Evolutionary conservation across 208 protist species (phyloP).

Genomic region (Trypanosomatidae sp.): DNA sequence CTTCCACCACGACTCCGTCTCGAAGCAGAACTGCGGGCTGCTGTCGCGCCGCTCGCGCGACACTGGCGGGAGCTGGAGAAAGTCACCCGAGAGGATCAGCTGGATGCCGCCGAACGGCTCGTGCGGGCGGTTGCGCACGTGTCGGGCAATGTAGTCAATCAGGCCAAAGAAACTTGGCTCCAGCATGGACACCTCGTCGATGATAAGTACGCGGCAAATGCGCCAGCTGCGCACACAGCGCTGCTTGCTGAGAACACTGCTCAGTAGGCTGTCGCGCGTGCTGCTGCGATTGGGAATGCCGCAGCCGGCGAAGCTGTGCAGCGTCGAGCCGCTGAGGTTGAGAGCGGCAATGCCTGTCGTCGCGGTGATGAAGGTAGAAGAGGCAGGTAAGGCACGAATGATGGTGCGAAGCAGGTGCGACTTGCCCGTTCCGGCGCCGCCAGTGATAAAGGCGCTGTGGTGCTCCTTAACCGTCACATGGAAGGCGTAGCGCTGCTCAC

Average conservation of each 20-base stretch:
- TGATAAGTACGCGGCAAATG: slow-evolving; percentile 67
- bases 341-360: slow-evolving; percentile 88
- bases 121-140: slow-evolving; percentile 44
- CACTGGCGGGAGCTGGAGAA: slow-evolving; percentile 91
- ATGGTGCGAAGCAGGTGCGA: slow-evolving; percentile 82
- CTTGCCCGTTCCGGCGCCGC: slow-evolving; percentile 90
- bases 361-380: slow-evolving; percentile 77
- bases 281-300: slow-evolving; percentile 40
- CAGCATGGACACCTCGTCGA: slow-evolving; percentile 94
- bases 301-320: slow-evolving; percentile 87
- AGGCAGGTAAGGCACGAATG: slow-evolving; percentile 41
- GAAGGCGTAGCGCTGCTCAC: slow-evolving; percentile 59
- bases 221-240: slow-evolving; percentile 52
- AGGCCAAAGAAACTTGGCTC: slow-evolving; percentile 75
- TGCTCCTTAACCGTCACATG: slow-evolving; percentile 40
- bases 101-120: slow-evolving; percentile 93
- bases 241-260: slow-evolving; percentile 22
- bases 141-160: slow-evolving; percentile 74
- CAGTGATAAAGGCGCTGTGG: slow-evolving; percentile 82
- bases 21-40: slow-evolving; percentile 63
- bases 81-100: slow-evolving; percentile 92
- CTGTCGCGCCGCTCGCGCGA: slow-evolving; percentile 16
- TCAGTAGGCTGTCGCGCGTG: slow-evolving; percentile 30
- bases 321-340: slow-evolving; percentile 82
- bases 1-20: slow-evolving; percentile 57